Base-by-base conservation (phyloP, 2,329 filamentous ascomycete genomes). In the Ophiostoma fasciatum region DNA sequence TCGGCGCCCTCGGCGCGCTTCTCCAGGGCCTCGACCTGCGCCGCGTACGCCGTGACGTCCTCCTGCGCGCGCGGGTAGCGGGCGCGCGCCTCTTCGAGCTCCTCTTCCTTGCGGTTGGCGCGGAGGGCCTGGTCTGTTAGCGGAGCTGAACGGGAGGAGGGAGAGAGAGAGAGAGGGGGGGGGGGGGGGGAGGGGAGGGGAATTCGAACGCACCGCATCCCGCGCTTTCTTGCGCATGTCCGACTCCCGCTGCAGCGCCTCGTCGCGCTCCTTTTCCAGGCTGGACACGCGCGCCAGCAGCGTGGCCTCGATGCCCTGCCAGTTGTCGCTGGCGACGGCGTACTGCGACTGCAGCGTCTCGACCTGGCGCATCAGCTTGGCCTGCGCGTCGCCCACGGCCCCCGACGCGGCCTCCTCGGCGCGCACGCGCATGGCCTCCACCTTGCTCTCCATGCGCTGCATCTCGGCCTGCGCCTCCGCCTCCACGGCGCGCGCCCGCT, bases 271-370 rank as follows among this genome's bases (percentile, higher is more conserved):
- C 52, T 81, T 90, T 54, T 98, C 90, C 9, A 96, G 63, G 33
- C 64, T 78, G 4, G 77, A 68, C 10, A 90, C 68, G 39, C 87
- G 74, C 17, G 82, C 74, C 34, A 88, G 70, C 22, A 98, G 60
- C 3, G 82, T 92, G 9, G 81, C 74, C 56, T 98, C 88, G 42
- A 98, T 92, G 1, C 85, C 83, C 52, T 94, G 87, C 90, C 92
- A 98, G 49, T 98, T 98, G 51, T 93, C 84, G 46, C 83, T 90
- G 1, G 90, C 90, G 37, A 92, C 77, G 1, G 85, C 77, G 57
- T 98, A 94, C 54, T 98, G 92, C 7, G 82, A 90, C 56, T 98
- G 90, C 26, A 98, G 61, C 1, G 83, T 94, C 60, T 98, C 90
- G 36, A 98, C 81, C 57, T 98, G 92, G 28, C 90, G 76, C 29